Evolutionary conservation across 768 basidiomycete genomes (phyloP).

Genomic region (Hypholoma fasciculare): DNA sequence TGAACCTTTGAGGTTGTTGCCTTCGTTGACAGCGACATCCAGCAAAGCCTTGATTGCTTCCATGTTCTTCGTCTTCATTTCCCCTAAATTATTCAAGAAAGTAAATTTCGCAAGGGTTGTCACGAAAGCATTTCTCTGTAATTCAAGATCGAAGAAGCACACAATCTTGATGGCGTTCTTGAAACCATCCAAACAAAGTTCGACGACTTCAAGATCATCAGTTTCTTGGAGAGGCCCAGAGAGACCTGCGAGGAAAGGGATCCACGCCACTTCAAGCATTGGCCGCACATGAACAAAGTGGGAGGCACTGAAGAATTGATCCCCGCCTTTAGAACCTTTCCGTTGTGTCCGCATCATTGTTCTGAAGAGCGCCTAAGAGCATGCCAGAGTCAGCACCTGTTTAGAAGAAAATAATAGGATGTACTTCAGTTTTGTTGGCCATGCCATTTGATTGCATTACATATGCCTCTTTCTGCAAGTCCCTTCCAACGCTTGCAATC

Average conservation of each 20-base stretch:
- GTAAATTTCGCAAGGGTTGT: slow-evolving; percentile 97
- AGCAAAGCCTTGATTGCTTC: slow-evolving; percentile 96
- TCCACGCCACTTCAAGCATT: slow-evolving; percentile 99
- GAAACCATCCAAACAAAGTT: slow-evolving; percentile 93
- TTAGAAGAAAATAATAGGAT: slow-evolving; percentile 9
- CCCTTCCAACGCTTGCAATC: slow-evolving; percentile 87
- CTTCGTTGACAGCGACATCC: slow-evolving; percentile 95
- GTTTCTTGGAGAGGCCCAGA: slow-evolving; percentile 95
- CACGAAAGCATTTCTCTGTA: slow-evolving; percentile 98
- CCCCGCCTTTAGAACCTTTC: slow-evolving; percentile 72
- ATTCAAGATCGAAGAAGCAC: slow-evolving; percentile 95
- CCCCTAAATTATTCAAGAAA: slow-evolving; percentile 94
- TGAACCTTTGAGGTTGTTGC: slow-evolving; percentile 91
- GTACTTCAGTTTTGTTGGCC: slow-evolving; percentile 93
- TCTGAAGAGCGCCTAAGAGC: slow-evolving; percentile 79
- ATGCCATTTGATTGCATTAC: slow-evolving; percentile 94
- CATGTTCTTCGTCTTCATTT: slow-evolving; percentile 99
- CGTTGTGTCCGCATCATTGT: slow-evolving; percentile 92
- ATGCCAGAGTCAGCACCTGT: slow-evolving; percentile 9
- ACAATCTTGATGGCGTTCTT: slow-evolving; percentile 96
- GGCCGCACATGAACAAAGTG: slow-evolving; percentile 95
- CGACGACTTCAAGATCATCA: slow-evolving; percentile 90
- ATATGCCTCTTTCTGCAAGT: slow-evolving; percentile 95
- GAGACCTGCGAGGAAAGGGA: slow-evolving; percentile 93
- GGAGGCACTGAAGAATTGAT: slow-evolving; percentile 96